Evolutionary conservation across 768 basidiomycete species (phyloP).

Genomic region (Lactarius pseudohatsudake): DNA sequence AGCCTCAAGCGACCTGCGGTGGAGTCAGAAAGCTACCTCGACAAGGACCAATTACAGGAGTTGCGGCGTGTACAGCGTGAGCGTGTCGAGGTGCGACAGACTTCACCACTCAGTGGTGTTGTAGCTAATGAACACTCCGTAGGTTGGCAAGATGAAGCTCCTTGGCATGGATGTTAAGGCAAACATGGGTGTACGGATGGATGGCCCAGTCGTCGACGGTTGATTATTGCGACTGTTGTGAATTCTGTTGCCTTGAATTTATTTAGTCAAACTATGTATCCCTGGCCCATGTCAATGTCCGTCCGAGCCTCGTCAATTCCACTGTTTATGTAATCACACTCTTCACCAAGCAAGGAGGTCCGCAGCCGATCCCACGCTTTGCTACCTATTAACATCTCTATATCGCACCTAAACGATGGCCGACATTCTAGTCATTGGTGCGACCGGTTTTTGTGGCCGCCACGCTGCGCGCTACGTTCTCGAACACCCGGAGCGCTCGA

Average conservation of each 20-base stretch:
- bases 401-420: constrained; percentile 11
- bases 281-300: not conserved
- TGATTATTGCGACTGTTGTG: constrained; percentile 25
- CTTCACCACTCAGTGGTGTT: not conserved
- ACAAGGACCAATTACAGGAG: constrained; percentile 76
- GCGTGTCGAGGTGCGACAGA: constrained; percentile 63
- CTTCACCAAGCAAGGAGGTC: not conserved
- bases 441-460: constrained; percentile 29
- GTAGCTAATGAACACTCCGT: not conserved
- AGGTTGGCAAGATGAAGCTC: constrained; percentile 82
- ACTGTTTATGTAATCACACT: constrained; percentile 2
- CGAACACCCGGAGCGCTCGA: constrained; percentile 23
- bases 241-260: constrained; percentile 5
- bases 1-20: constrained; percentile 65
- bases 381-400: no score
- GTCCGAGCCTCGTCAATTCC: not conserved
- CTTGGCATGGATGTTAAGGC: constrained; percentile 87
- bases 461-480: constrained; percentile 28
- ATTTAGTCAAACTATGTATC: constrained; percentile 18
- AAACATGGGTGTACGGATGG: constrained; percentile 87
- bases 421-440: constrained; percentile 29
- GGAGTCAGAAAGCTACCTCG: constrained; percentile 75
- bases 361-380: not conserved
- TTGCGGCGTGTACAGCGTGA: constrained; percentile 83
- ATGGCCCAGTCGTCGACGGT: constrained; percentile 61